These are phyloP conservation scores for Blastomyces silverae DNA, from an alignment of 2,329 filamentous ascomycete genomes.

Conservation along the genomic window DNA sequence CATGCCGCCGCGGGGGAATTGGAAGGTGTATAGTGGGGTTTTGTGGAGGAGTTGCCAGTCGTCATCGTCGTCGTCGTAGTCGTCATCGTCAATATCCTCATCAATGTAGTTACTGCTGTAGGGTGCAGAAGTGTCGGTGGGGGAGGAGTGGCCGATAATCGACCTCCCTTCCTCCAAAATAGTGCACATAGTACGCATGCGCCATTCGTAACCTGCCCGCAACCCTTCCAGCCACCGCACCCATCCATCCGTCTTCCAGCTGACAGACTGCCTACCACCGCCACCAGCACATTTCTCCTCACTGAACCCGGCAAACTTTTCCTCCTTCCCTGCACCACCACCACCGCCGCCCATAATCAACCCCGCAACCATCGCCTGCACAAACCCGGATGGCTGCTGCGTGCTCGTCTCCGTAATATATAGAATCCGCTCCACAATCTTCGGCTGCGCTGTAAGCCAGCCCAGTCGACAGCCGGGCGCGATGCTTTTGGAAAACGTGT, in stretches of 20 bases:
- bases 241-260: conserved; percentile 81
- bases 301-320: conserved; percentile 22
- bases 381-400: conserved; percentile 81
- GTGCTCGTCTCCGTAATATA: conserved; percentile 72
- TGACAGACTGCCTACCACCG: conserved; percentile 41
- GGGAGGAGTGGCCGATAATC: conserved; percentile 45
- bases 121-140: conserved; percentile 34
- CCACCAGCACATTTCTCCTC: conserved; percentile 28
- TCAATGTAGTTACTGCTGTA: conserved; percentile 20
- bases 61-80: neutral
- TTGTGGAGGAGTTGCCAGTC: conserved; percentile 73
- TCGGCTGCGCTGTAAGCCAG: conserved; percentile 82
- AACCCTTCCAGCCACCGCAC: conserved; percentile 85
- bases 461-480: conserved; percentile 84
- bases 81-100: neutral
- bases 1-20: conserved; percentile 82
- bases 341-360: conserved; percentile 61
- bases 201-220: conserved; percentile 72
- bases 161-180: conserved; percentile 63
- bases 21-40: conserved; percentile 65
- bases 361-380: conserved; percentile 73
- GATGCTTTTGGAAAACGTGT: conserved; percentile 91
- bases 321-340: conserved; percentile 41
- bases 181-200: conserved; percentile 73
- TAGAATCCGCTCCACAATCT: conserved; percentile 63